Evolutionary conservation across 73 alveolate genomes (phyloP).

Genomic region (Paramecium sexaurelia): DNA sequence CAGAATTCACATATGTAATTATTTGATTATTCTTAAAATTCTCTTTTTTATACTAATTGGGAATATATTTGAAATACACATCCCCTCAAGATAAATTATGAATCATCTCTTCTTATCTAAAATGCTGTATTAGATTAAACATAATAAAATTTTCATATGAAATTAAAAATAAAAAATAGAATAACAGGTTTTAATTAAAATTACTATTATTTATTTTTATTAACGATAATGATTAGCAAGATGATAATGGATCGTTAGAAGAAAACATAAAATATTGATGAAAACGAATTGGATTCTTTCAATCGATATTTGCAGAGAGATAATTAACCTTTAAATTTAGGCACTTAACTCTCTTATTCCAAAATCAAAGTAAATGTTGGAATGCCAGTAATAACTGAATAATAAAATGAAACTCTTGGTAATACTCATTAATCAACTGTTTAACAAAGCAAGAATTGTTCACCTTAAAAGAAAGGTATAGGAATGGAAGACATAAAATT

Average conservation of each 20-base stretch:
- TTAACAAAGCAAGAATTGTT: neutral
- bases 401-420: conserved; percentile 40
- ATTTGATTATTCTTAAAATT: too few relatives aligned
- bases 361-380: conserved; percentile 33
- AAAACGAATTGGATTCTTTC: conserved; percentile 29
- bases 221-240: conserved; percentile 45
- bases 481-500: neutral
- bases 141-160: neutral
- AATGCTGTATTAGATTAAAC: too few relatives aligned
- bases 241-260: conserved; percentile 22
- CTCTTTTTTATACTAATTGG: too few relatives aligned
- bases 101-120: too few relatives aligned
- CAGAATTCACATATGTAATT: too few relatives aligned
- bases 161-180: neutral
- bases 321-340: conserved; percentile 15
- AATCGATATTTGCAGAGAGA: conserved; percentile 8
- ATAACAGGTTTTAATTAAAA: neutral
- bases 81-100: too few relatives aligned
- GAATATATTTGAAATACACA: too few relatives aligned
- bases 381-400: conserved; percentile 27
- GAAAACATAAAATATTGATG: conserved; percentile 22
- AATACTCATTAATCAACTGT: conserved; percentile 36
- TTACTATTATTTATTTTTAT: neutral
- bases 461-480: neutral
- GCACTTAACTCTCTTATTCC: conserved; percentile 32